These are phyloP conservation scores for Pseudogymnoascus sp. DNA, from an alignment of 2,329 filamentous ascomycete species.

Conservation along the genomic window DNA sequence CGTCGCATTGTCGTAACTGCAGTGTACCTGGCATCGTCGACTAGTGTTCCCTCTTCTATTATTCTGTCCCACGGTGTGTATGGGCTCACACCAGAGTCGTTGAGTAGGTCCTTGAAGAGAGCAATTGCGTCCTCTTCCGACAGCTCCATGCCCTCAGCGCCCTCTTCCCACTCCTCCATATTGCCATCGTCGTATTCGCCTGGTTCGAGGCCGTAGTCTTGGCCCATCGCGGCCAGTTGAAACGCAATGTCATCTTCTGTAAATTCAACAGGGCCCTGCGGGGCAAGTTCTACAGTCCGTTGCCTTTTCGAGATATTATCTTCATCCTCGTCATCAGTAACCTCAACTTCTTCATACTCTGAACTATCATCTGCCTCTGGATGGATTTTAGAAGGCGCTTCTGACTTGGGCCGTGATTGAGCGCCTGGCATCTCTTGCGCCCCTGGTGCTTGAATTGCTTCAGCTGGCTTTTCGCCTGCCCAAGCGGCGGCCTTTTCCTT, in stretches of 20 bases:
- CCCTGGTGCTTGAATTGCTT: slow-evolving; percentile 25
- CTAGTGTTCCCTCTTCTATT: slow-evolving; percentile 69
- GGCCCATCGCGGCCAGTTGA: slow-evolving; percentile 82
- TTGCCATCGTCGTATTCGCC: slow-evolving; percentile 65
- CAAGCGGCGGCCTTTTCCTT: slow-evolving; percentile 42
- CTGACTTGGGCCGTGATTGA: slow-evolving; percentile 9
- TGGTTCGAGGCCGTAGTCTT: slow-evolving; percentile 70
- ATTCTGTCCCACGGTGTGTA: slow-evolving; percentile 89
- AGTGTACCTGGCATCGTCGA: slow-evolving; percentile 82
- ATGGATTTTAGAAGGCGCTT: slow-evolving; percentile 25
- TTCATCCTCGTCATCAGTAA: slow-evolving; percentile 40
- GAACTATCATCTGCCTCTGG: slow-evolving; percentile 48
- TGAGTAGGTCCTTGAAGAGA: slow-evolving; percentile 77
- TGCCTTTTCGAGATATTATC: slow-evolving; percentile 42
- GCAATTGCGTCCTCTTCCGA: slow-evolving; percentile 67
- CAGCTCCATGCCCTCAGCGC: slow-evolving; percentile 59
- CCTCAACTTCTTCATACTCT: slow-evolving; percentile 54
- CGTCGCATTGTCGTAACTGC: slow-evolving; percentile 72
- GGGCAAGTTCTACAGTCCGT: slow-evolving; percentile 34
- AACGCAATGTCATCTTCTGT: slow-evolving; percentile 91
- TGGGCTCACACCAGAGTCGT: slow-evolving; percentile 74
- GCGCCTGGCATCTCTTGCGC: slow-evolving; percentile 18
- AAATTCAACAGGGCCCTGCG: slow-evolving; percentile 59
- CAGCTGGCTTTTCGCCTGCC: slow-evolving; percentile 18
- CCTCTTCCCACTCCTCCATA: slow-evolving; percentile 58